Conservation (phyloP, 2,329 filamentous ascomycete genomes). For the Escovopsis weberi region DNA sequence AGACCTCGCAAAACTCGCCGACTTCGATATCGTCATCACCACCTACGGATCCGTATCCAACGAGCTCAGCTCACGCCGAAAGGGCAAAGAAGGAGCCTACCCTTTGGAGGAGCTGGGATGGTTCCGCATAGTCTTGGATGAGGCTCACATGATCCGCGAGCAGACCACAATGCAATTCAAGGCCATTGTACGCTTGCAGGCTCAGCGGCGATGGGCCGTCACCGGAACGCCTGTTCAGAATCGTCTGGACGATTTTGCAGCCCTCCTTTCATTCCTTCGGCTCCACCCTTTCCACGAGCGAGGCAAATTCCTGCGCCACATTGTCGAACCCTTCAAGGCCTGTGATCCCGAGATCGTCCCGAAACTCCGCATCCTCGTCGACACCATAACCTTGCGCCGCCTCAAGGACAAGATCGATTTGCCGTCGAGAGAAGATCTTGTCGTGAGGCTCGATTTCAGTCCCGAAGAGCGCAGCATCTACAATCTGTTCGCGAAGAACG, state of each 20-base stretch:
- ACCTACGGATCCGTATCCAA: conserved; percentile 82
- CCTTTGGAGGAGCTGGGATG: conserved; percentile 70
- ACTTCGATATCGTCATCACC: conserved; percentile 76
- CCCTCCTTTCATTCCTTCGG: conserved; percentile 72
- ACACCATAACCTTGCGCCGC: conserved; percentile 84
- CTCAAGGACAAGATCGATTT: conserved; percentile 85
- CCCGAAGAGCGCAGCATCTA: conserved; percentile 64
- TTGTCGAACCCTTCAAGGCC: conserved; percentile 73
- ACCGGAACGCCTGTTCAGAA: conserved; percentile 96
- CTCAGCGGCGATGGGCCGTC: conserved; percentile 85
- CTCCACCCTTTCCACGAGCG: conserved; percentile 75
- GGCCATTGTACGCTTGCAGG: conserved; percentile 65
- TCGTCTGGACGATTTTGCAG: conserved; percentile 75
- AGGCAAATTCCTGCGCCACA: conserved; percentile 60
- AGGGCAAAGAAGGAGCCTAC: conserved; percentile 41
- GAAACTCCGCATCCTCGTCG: conserved; percentile 76
- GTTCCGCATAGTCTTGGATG: conserved; percentile 88
- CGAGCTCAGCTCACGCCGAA: conserved; percentile 53
- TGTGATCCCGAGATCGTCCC: conserved; percentile 73
- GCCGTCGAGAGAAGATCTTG: conserved; percentile 56
- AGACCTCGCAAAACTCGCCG: conserved; percentile 50
- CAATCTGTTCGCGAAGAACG: conserved; percentile 70
- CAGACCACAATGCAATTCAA: conserved; percentile 69
- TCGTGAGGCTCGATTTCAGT: conserved; percentile 62
- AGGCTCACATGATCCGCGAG: conserved; percentile 89